Evolutionary conservation across 441 rosid species (phyloP).

Genomic region (Codiaeum variegatum): DNA sequence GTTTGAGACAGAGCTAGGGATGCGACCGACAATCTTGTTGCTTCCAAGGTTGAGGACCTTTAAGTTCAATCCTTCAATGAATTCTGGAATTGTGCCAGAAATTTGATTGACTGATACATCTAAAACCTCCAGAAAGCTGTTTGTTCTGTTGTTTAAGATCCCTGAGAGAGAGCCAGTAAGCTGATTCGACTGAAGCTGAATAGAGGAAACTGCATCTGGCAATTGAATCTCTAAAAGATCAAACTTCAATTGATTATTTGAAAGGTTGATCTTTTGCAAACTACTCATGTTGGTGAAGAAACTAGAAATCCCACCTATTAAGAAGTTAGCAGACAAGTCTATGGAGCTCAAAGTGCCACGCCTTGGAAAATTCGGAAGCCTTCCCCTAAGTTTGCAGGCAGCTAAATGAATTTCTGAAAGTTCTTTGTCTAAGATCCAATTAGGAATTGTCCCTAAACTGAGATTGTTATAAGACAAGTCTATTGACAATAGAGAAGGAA

Average conservation of each 20-base stretch:
- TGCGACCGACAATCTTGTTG: constrained; percentile 67
- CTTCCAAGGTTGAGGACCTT: constrained; percentile 68
- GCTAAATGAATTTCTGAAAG: constrained; percentile 71
- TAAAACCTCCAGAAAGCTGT: constrained; percentile 62
- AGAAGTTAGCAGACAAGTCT: constrained; percentile 68
- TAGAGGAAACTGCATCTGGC: constrained; percentile 52
- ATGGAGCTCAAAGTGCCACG: constrained; percentile 57
- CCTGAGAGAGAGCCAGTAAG: constrained; percentile 63
- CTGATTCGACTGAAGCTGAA: constrained; percentile 66
- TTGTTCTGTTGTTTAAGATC: constrained; percentile 64
- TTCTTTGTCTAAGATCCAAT: constrained; percentile 59
- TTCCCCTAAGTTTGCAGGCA: constrained; percentile 72
- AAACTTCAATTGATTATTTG: constrained; percentile 68
- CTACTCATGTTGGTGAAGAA: constrained; percentile 60
- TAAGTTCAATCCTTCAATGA: constrained; percentile 53
- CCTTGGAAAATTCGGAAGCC: constrained; percentile 57
- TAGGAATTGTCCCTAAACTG: constrained; percentile 59
- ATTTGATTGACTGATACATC: constrained; percentile 68
- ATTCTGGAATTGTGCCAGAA: constrained; percentile 69
- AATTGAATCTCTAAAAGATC: constrained; percentile 50
- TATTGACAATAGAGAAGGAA: constrained; percentile 71
- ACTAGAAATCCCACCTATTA: constrained; percentile 51
- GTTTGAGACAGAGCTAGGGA: constrained; percentile 79
- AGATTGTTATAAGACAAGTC: constrained; percentile 86
- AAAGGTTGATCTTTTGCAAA: constrained; percentile 63